phyloP scores from a whole-genome alignment of 768 basidiomycete genomes.

The Tulasnella sp. region DNA sequence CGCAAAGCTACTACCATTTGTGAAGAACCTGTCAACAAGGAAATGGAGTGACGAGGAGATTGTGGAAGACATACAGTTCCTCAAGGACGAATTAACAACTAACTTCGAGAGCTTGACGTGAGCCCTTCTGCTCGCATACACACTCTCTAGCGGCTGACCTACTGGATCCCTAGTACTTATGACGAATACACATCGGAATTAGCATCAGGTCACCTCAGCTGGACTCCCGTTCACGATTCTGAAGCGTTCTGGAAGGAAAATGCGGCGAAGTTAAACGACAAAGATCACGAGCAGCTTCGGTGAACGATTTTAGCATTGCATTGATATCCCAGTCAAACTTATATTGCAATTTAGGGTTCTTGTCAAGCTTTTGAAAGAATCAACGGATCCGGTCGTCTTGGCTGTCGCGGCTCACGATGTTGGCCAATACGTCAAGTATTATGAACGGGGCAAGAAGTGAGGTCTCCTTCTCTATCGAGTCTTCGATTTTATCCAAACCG shows the following conservation, averaged over 20 bases:
- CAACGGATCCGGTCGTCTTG: constrained; percentile 63
- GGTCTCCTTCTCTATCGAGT: constrained; percentile 20
- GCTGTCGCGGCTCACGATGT: constrained; percentile 91
- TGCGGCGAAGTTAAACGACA: constrained; percentile 73
- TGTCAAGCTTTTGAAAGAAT: constrained; percentile 56
- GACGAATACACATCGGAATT: constrained; percentile 94
- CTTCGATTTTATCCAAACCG: neutral
- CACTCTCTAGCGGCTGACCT: neutral
- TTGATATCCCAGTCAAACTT: neutral
- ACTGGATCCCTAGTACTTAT: constrained; percentile 57
- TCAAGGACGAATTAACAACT: constrained; percentile 69
- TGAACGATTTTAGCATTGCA: constrained; percentile 23
- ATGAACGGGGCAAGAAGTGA: constrained; percentile 85
- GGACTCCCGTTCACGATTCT: constrained; percentile 93
- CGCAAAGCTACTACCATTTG: constrained; percentile 72
- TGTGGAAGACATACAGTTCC: constrained; percentile 78
- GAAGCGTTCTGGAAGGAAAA: constrained; percentile 99
- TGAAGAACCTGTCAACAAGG: constrained; percentile 66
- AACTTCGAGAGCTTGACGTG: constrained; percentile 88
- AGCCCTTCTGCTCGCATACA: constrained; percentile 22
- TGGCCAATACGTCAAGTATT: constrained; percentile 88
- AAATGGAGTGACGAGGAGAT: constrained; percentile 97
- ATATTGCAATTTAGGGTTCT: constrained; percentile 43
- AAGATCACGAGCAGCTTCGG: constrained; percentile 77
- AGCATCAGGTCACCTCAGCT: constrained; percentile 78